Evolutionary conservation across 495 filamentous ascomycete species (phyloP), one percentile per base, ranked within the genome.

Genomic region (Lasiosphaeris hirsuta): DNA sequence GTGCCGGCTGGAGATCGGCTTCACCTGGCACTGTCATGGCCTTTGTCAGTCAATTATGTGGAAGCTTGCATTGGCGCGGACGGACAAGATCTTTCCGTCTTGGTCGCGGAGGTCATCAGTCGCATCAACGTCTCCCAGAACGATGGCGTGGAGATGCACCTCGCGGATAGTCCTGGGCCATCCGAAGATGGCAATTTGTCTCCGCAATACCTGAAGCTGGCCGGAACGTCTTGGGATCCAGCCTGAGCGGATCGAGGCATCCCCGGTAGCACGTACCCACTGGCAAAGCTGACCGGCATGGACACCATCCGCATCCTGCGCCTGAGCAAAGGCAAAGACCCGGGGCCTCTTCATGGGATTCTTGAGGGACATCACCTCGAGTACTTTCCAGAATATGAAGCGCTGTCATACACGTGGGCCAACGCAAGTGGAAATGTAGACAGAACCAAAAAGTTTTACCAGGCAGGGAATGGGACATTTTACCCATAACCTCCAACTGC

Each of bases 321-420:
- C 19, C 54, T 63, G 15, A 55, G 58, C 50, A 54, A 46, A 17
- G 61, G 61, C 18, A 57, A 57, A 17, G 50, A 38, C 13, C 50
- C 57, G 23, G 61, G 61, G 10, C 57, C 61, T 6, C 42, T 63
- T 8, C 57, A 63, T 37, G 61, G 61, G 7, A 38, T 7, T 2
- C 59, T 60, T 14, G 43, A 61, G 35, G 48, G 51, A 3, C 41
- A 34, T 17, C 47, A 61, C 9, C 57, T 60, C 30, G 61, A 57
- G 34, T 63, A 63, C 37, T 63, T 63, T 41, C 61, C 61, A 17
- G 61, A 63, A 30, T 63, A 63, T 11, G 61, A 63, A 37, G 61
- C 61, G 4, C 38, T 61, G 0, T 60, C 58, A 7, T 63, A 63
- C 54, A 60, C 61, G 38, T 63, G 61, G 54, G 61, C 58, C 30